Evolutionary conservation across 495 filamentous ascomycete species (phyloP), one percentile per base, ranked within the genome.

Genomic region (Bathelium albidoporum): DNA sequence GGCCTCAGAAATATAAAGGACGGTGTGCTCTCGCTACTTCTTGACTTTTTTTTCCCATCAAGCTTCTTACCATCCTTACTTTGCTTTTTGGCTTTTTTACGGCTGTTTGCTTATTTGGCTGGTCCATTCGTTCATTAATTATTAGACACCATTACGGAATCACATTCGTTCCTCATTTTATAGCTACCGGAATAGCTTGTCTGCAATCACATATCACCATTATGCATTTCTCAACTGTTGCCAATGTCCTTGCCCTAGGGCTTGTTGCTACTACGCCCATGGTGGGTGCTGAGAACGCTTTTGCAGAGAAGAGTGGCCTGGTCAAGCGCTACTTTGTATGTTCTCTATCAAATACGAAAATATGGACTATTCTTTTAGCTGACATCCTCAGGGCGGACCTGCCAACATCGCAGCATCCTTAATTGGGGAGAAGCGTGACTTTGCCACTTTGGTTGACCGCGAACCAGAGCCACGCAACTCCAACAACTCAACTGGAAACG

Each of bases 41-140:
- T 55, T 55, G 49, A 24, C 49, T 55, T 55, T 55, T 49, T 55
- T 55, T 55, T 49, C 11, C 20, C 49, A n/a, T 55, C 49, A 55
- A 24, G 49, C 49, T 55, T 3, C 49, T 55, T 29, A 55, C 24
- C 49, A 29, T 29, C 20, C 49, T 55, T 49, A 18, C 44, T 29
- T 29, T 55, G 22, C 24, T 26, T 55, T 24, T 14, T 29, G 12
- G 22, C 24, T 20, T 26, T 28, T 29, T 16, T 11, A 9, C 22
- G 44, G 20, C 29, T 55, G 49, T 20, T n/a, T 20, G 24, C 49
- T 55, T 55, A 26, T 55, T 16, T 55, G 49, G 49, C 49, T 55
- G 49, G 49, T 55, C 49, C 49, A 55, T 55, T 55, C 49, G 26
- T 55, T 55, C 29, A 10, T 9, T 55, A 28, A 24, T 24, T 55